Conservation (phyloP, 176 grass and related monocot genomes). For the Musa itinerans region DNA sequence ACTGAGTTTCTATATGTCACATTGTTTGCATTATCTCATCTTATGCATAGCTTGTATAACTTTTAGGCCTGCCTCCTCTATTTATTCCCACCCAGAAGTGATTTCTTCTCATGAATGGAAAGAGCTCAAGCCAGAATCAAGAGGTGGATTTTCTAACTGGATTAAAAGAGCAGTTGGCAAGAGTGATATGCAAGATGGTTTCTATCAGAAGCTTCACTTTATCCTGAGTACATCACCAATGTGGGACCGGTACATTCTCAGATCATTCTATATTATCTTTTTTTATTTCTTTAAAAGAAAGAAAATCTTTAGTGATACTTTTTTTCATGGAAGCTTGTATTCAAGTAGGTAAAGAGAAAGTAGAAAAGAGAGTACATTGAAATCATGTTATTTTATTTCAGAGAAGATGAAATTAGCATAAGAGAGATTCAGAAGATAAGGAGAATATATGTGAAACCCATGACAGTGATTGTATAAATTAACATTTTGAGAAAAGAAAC, state of each 20-base stretch:
- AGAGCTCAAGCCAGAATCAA: conserved; percentile 60
- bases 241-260: conserved; percentile 74
- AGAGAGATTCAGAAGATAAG: too few relatives aligned
- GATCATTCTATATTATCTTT: neutral
- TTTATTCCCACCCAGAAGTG: conserved; percentile 56
- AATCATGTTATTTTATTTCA: neutral
- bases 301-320: neutral
- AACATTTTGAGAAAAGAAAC: too few relatives aligned
- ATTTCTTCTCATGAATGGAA: conserved; percentile 57
- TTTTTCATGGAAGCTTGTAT: neutral
- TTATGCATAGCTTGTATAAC: conserved; percentile 15
- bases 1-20: neutral
- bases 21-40: neutral
- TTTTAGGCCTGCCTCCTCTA: conserved; percentile 51
- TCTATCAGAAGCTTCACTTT: conserved; percentile 57
- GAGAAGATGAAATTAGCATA: too few relatives aligned
- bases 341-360: neutral
- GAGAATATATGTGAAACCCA: too few relatives aligned
- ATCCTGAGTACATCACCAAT: conserved; percentile 85
- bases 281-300: neutral
- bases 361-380: neutral
- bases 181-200: conserved; percentile 43
- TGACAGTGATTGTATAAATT: too few relatives aligned
- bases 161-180: conserved; percentile 83
- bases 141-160: conserved; percentile 64